Percentiles rank a stretch among this genome's conserved stretches.
Evolutionary conservation across 805 yeast genomes (phyloP).

Genomic region (Dipodascus geniculatus): DNA sequence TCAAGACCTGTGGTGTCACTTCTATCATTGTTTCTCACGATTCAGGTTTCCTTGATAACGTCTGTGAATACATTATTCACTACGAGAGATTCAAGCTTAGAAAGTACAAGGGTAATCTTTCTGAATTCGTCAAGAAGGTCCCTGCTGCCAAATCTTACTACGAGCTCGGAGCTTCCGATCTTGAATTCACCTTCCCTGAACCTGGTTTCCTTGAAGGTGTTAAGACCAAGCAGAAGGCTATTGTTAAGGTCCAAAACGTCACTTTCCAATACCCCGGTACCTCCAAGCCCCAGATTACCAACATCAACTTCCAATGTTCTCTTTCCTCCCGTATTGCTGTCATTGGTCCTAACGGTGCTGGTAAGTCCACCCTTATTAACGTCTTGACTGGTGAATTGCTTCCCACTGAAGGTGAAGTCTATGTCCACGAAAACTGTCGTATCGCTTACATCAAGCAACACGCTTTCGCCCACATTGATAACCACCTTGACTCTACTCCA

Average conservation of each 20-base stretch:
- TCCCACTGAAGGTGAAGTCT: conserved; percentile 97
- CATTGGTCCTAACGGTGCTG: conserved; percentile 99
- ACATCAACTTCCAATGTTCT: conserved; percentile 97
- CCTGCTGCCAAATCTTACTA: conserved; percentile 98
- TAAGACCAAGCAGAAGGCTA: conserved; percentile 99
- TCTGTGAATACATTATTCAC: conserved; percentile 96
- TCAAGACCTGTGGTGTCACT: conserved; percentile 96
- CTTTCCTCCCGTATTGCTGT: conserved; percentile 99
- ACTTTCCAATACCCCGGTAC: conserved; percentile 99
- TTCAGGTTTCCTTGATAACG: conserved; percentile 97
- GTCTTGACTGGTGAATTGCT: conserved; percentile 98
- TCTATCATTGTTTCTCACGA: conserved; percentile 98
- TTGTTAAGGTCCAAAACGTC: conserved; percentile 95
- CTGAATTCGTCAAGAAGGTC: conserved; percentile 97
- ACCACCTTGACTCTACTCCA: conserved; percentile 98
- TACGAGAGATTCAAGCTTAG: conserved; percentile 99
- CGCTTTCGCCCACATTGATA: conserved; percentile 98
- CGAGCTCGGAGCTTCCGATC: conserved; percentile 96
- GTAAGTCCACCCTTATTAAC: conserved; percentile 97
- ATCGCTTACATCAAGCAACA: conserved; percentile 99
- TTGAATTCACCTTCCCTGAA: conserved; percentile 96
- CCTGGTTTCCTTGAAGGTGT: conserved; percentile 99
- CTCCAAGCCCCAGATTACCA: conserved; percentile 80
- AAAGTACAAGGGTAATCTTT: conserved; percentile 99
- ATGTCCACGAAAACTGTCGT: conserved; percentile 99